Conservation (phyloP, 2,329 filamentous ascomycete genomes). For the Neophaeococcomyces aloes region DNA sequence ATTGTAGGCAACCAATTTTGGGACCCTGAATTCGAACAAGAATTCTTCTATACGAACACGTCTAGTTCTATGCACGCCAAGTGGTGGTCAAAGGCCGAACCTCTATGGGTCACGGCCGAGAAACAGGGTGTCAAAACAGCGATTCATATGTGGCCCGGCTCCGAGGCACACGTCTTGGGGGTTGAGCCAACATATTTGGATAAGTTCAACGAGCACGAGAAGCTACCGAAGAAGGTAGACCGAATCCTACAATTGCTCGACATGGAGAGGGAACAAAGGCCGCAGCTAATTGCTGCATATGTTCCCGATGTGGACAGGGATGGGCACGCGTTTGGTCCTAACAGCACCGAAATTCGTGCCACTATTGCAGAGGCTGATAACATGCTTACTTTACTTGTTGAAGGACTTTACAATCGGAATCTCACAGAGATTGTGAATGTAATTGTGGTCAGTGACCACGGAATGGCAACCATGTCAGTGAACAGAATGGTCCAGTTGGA, state of each 20-base stretch:
- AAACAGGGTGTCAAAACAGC: slow-evolving; percentile 65
- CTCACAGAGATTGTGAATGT: slow-evolving; percentile 84
- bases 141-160: slow-evolving; percentile 98
- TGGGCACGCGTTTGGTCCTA: slow-evolving; percentile 82
- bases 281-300: slow-evolving; percentile 87
- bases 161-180: slow-evolving; percentile 71
- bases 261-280: slow-evolving; percentile 52
- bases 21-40: slow-evolving; percentile 64
- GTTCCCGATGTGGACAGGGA: slow-evolving; percentile 84
- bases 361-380: slow-evolving; percentile 71
- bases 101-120: slow-evolving; percentile 89
- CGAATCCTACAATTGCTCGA: slow-evolving; percentile 77
- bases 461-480: slow-evolving; percentile 88
- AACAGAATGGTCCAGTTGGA: slow-evolving; percentile 78
- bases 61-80: slow-evolving; percentile 65
- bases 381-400: slow-evolving; percentile 69
- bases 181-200: slow-evolving; percentile 72
- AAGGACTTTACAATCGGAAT: slow-evolving; percentile 68
- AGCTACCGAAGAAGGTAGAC: slow-evolving; percentile 62
- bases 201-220: slow-evolving; percentile 69
- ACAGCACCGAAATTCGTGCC: slow-evolving; percentile 76
- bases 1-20: slow-evolving; percentile 92
- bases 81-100: slow-evolving; percentile 98
- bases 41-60: slow-evolving; percentile 82
- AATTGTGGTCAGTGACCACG: slow-evolving; percentile 93